A percentile compares a stretch with the other conserved stretches of the same genome.
These are phyloP conservation scores for Fomitopsis pulvina DNA, from an alignment of 768 basidiomycete genomes.

Conservation along the genomic window DNA sequence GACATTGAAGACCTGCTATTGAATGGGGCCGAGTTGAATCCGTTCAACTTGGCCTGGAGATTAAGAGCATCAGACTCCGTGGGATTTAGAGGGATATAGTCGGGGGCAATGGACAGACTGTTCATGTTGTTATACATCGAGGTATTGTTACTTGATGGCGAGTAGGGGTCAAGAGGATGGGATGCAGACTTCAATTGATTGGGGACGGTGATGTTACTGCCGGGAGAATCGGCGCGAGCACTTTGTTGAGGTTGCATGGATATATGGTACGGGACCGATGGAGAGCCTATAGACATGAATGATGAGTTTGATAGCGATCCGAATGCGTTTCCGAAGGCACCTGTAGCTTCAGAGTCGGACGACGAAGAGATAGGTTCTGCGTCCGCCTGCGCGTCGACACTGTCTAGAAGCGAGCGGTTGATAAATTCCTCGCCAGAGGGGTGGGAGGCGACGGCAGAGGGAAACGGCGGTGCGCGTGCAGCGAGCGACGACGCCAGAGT, in stretches of 20 bases:
- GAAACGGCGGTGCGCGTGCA: slow-evolving; percentile 22
- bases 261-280: slow-evolving; percentile 49
- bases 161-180: slow-evolving; percentile 26
- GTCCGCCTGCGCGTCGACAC: slow-evolving; percentile 79
- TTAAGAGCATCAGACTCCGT: slow-evolving; percentile 28
- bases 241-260: slow-evolving; percentile 40
- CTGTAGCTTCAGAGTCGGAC: slow-evolving; percentile 42
- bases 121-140: slow-evolving; percentile 40
- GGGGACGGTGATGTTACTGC: slow-evolving; percentile 33
- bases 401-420: slow-evolving; percentile 79
- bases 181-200: slow-evolving; percentile 25
- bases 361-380: slow-evolving; percentile 55
- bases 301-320: slow-evolving; percentile 47
- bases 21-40: slow-evolving; percentile 30
- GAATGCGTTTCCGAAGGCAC: slow-evolving; percentile 36
- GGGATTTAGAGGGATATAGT: slow-evolving; percentile 28
- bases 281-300: slow-evolving; percentile 36
- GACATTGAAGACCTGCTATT: slow-evolving; percentile 21
- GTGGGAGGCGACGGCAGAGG: slow-evolving; percentile 21
- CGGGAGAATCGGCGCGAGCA: slow-evolving; percentile 46
- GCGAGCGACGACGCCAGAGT: slow-evolving; percentile 28
- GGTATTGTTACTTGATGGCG: slow-evolving; percentile 19
- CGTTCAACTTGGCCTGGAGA: slow-evolving; percentile 25
- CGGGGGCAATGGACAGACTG: slow-evolving; percentile 29
- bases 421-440: slow-evolving; percentile 71